Evolutionary conservation across 2,329 filamentous ascomycete genomes (phyloP), one percentile per base, ranked within the genome.

Genomic region (Xylariales sp.): DNA sequence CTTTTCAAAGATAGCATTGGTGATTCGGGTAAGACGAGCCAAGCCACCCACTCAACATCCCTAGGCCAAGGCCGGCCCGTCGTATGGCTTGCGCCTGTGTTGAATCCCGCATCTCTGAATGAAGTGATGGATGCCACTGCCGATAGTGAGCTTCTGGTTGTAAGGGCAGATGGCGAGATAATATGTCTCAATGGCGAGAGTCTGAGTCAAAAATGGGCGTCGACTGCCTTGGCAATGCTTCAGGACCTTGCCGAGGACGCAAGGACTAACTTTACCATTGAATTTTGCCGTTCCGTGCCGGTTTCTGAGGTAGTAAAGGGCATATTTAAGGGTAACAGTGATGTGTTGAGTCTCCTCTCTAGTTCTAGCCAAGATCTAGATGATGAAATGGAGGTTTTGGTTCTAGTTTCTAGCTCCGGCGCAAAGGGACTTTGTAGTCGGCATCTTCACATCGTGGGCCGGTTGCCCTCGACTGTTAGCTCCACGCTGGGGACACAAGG

Each of bases 81-180:
- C 39, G 75, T 85, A 41, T 82, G 83, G 69, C 73, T 87, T 39
- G 80, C 82, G 53, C 79, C 82, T 3, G 74, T 74, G 28, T 46
- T 65, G 8, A 49, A 75, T 36, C 73, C 77, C 39, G 53, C 70
- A n/a, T 64, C 72, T 14, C 62, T 71, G 78, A 77, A 16, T 77
- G 79, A 59, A 32, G 64, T 72, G 1, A 36, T 60, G 7, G 59
- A 69, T 7, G 61, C 69, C 3, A 30, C 69, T 16, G 39, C 63
- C 5, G 56, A 58, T n/a, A 75, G 77, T 36, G 75, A 78, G 46
- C 69, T 93, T 1, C 72, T 93, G 28, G 83, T 84, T 1, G 82
- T 92, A 1, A 86, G 87, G 64, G 80, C 85, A 49, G 84, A 90
- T 69, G 91, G 91, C 43, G 84, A 89, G 65, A 80, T 91, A 23